These are phyloP conservation scores for Lactarius hatsudake DNA, from an alignment of 768 basidiomycete species.

Conservation along the genomic window DNA sequence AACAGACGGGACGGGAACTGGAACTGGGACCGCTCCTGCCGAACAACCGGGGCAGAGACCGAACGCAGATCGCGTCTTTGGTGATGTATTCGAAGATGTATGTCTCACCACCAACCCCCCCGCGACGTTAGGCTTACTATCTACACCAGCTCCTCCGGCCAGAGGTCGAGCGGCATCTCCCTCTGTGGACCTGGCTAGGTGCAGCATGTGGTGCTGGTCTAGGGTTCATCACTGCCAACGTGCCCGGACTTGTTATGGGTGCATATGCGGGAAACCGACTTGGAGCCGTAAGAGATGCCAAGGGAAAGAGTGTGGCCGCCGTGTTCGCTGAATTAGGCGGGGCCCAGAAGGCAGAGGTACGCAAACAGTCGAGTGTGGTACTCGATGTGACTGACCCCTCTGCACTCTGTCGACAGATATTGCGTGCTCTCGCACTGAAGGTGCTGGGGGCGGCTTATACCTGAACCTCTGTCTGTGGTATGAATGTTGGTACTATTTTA, in stretches of 20 bases:
- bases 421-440: constrained; percentile 79
- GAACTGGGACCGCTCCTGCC: constrained; percentile 32
- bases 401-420: constrained; percentile 51
- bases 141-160: constrained; percentile 66
- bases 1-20: constrained; percentile 27
- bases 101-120: constrained; percentile 25
- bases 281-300: constrained; percentile 89
- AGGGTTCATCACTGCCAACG: constrained; percentile 58
- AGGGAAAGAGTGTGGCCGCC: constrained; percentile 88
- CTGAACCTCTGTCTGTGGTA: not conserved
- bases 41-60: constrained; percentile 46
- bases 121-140: not conserved
- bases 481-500: not conserved
- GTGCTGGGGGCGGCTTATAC: constrained; percentile 62
- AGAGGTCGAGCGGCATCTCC: constrained; percentile 67
- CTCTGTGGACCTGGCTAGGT: constrained; percentile 76
- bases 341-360: constrained; percentile 83
- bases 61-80: constrained; percentile 78
- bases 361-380: constrained; percentile 20
- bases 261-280: constrained; percentile 87
- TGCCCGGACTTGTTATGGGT: constrained; percentile 84
- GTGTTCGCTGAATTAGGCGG: constrained; percentile 79
- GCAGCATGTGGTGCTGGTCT: constrained; percentile 63
- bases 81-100: constrained; percentile 91
- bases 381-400: not conserved